Evolutionary conservation across 345 rosid species (phyloP).

Genomic region (Salix caprea): DNA sequence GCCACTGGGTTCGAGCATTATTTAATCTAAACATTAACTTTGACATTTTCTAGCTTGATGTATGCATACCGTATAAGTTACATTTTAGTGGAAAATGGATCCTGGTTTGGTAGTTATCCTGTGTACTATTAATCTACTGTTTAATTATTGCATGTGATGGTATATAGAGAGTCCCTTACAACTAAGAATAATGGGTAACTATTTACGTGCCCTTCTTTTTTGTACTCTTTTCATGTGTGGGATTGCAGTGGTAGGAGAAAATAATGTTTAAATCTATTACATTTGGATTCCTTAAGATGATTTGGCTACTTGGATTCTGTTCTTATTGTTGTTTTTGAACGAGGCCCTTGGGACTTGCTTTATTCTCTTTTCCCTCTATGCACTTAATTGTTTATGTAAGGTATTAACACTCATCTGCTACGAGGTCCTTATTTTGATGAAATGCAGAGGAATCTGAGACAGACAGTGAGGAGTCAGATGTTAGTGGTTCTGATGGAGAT

Average conservation of each 20-base stretch:
- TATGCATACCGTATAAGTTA: not conserved
- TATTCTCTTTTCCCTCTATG: not conserved
- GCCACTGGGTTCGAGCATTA: not conserved
- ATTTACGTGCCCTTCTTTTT: not conserved
- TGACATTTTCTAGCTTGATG: not conserved
- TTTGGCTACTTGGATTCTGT: not conserved
- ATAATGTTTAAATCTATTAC: not conserved
- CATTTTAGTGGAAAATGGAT: not conserved
- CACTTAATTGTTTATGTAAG: not conserved
- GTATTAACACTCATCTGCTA: not conserved
- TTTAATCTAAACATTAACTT: not conserved
- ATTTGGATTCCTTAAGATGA: not conserved
- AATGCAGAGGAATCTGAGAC: slow-evolving; percentile 70
- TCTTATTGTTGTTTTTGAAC: not conserved
- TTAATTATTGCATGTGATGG: not conserved
- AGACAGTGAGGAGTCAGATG: slow-evolving; percentile 76
- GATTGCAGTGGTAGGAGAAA: not conserved
- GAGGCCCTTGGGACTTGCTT: not conserved
- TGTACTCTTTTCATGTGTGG: not conserved
- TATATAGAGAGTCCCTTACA: not conserved
- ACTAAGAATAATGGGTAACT: not conserved
- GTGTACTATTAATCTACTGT: not conserved
- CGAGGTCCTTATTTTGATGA: slow-evolving; percentile 3
- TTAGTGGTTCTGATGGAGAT: slow-evolving; percentile 89
- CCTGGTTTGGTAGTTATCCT: not conserved